Evolutionary conservation across 2,329 filamentous ascomycete genomes (phyloP).

Genomic region (Aspergillus bombycis): DNA sequence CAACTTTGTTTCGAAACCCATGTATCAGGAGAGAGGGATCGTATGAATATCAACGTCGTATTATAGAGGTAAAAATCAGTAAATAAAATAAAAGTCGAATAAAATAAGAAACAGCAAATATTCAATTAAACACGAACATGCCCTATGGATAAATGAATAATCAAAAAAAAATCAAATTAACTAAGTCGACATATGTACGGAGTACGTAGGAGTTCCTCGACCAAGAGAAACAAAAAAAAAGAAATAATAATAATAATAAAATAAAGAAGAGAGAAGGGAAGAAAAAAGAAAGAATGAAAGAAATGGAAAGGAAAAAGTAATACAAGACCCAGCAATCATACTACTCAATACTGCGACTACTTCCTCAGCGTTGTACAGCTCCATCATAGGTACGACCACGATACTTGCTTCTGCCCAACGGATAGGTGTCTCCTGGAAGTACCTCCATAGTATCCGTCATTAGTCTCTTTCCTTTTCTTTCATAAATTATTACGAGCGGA

Average conservation of each 20-base stretch:
- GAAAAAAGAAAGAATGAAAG: neutral
- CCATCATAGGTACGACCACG: neutral
- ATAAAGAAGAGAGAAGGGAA: neutral
- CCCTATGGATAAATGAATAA: neutral
- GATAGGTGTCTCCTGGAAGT: neutral
- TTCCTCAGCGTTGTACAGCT: neutral
- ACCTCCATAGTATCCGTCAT: neutral
- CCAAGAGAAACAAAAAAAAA: no score
- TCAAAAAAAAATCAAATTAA: neutral
- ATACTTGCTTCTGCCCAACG: slow-evolving; percentile 1
- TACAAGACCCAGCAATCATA: slow-evolving; percentile 1
- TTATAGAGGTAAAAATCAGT: neutral
- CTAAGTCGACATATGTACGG: neutral
- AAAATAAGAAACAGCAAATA: neutral
- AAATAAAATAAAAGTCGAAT: neutral
- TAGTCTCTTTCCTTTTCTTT: slow-evolving; percentile 1
- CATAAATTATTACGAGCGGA: neutral
- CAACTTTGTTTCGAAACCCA: slow-evolving; percentile 19
- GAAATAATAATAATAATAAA: neutral
- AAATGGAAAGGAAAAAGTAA: neutral
- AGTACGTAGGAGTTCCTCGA: no score
- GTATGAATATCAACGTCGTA: neutral
- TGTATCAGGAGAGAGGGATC: slow-evolving; percentile 7
- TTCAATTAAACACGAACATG: neutral
- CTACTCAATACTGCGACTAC: neutral